phyloP scores from a whole-genome alignment of 352 stramenopile genomes.

The Phytophthora tubulina region DNA sequence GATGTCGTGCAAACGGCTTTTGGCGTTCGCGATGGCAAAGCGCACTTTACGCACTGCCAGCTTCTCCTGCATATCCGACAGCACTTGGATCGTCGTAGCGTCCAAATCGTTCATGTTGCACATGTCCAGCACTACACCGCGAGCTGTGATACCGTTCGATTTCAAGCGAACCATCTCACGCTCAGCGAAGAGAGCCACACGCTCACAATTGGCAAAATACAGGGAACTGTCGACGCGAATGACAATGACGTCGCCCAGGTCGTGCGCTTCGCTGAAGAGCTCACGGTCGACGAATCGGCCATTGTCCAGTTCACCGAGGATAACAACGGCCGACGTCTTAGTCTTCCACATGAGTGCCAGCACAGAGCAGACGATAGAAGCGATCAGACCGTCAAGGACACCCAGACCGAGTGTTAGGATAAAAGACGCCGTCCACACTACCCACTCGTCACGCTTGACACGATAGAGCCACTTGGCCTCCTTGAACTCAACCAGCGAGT shows the following conservation, averaged over 20 bases:
- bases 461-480: conserved; percentile 87
- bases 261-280: conserved; percentile 39
- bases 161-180: conserved; percentile 47
- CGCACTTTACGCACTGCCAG: conserved; percentile 51
- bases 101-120: conserved; percentile 69
- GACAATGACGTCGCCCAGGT: conserved; percentile 48
- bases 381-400: conserved; percentile 57
- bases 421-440: conserved; percentile 62
- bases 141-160: conserved; percentile 37
- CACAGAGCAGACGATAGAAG: conserved; percentile 64
- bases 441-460: conserved; percentile 65
- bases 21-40: conserved; percentile 60
- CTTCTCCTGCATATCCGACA: conserved; percentile 71
- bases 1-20: conserved; percentile 51
- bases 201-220: conserved; percentile 72
- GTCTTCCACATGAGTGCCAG: conserved; percentile 69
- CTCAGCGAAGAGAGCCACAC: conserved; percentile 51
- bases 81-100: conserved; percentile 70
- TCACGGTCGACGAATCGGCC: conserved; percentile 50
- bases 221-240: conserved; percentile 68
- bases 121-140: conserved; percentile 62
- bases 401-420: conserved; percentile 58
- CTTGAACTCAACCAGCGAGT: conserved; percentile 88
- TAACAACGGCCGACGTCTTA: conserved; percentile 47
- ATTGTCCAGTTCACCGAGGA: conserved; percentile 55